Base-by-base conservation (phyloP, 768 basidiomycete genomes). In the Jaapia argillacea region DNA sequence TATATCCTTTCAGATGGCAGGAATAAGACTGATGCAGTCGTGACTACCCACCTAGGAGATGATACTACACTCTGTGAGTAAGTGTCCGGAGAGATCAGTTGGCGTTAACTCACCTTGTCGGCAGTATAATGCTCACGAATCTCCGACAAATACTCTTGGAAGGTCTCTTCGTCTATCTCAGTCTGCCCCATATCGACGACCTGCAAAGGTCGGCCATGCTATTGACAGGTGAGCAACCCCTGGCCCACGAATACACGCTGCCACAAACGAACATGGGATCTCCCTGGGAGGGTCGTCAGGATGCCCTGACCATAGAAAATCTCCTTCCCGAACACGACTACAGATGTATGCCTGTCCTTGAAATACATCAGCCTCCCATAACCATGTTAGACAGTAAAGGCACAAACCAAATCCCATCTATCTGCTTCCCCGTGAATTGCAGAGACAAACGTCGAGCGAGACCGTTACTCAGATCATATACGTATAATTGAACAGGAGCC, bases 231-330 rank as follows among this genome's bases (percentile, higher is more conserved):
- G 23, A 31, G 2, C 39, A 31, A 6, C 1, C 31, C 20, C 13
- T 26, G 35, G 24, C 4, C 18, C 31, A 6, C n/a, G n/a, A n/a
- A 27, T 24, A 10, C 28, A 33, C 16, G 10, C 28, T 33, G 28
- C 28, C 28, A 33, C 3, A 16, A 25, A 66, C 85, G 47, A 58
- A 87, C 87, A 65, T 91, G 89, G 2, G 92, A 91, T 51, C 66
- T 69, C 12, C 92, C 91, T 0, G 93, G 92, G 1, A 54, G 51
- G 0, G 83, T 78, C 20, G 74, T 73, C 39, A 55, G 63, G 45
- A 97, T 91, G 2, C 93, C 93, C 52, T 80, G 86, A 2, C 93
- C 92, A 59, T 91, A 98, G 54, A 87, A 94, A 23, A 88, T 65
- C 56, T 98, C 93, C 53, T 81, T 79, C 2, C 79, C 79, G 59